Base-by-base conservation (phyloP, 23 red algal species). In the Gracilariopsis chorda region DNA sequence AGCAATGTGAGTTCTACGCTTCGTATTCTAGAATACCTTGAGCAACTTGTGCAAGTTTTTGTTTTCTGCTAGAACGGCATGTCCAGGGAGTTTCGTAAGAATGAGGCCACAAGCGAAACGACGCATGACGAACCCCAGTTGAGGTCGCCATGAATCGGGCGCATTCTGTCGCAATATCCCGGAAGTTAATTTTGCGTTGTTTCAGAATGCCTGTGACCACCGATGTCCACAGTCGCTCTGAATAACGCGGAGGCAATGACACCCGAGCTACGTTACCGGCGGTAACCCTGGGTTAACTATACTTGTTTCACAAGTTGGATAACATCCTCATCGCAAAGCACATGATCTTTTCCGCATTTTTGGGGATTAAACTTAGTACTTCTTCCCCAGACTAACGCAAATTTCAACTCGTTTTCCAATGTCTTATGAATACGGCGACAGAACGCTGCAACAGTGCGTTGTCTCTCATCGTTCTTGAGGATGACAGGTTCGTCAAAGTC, bases 351-450 rank as follows among this genome's bases (percentile, higher is more conserved):
- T 29, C 97, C 97, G 65, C 92, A 91, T 76, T 99, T 99, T 52
- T 99, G 97, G 40, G 95, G 95, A 70, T 98, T 93, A 77, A 94
- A 93, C 82, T 98, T 98, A 12, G 89, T 89, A 79, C 91, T 94
- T 76, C 63, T 63, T 24, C 95, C 95, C 95, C 95, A 98, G 14
- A 98, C 95, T 12, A 98, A 37, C 1, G 95, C 95, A 76, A 94
- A 94, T 77, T 93, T 93, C 12, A 98, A 84, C 43, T 99, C 90
- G 27, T 95, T 71, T 68, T 90, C 86, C 14, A 99, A 60, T 42
- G 86, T 83, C 68, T 95, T 96, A 88, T 99, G 97, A 49, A 99
- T 86, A 21, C 90, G 69, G 41, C 91, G 84, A 86, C 97, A 99
- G 63, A 99, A 95, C 12, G 93, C 92, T 0, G 68, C 90, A 8